Percentiles rank a stretch among this genome's conserved stretches.
Conservation (phyloP, 139 green algal genomes). For the Closterium sp. region DNA sequence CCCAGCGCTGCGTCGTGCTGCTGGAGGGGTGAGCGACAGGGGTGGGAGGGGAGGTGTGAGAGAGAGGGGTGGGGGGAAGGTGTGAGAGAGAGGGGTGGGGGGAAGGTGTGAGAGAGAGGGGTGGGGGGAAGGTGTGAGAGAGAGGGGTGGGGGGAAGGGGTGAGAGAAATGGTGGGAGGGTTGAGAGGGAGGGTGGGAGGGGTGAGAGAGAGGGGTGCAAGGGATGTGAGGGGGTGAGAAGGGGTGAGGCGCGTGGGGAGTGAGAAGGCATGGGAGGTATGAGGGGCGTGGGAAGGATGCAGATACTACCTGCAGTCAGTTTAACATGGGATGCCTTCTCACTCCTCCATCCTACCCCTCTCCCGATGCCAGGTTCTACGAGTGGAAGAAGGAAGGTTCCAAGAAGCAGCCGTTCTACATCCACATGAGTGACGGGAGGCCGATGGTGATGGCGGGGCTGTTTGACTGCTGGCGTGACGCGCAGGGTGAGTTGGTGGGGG, state of each 20-base stretch:
- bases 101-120: too few species aligned
- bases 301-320: neutral
- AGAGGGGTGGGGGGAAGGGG: too few species aligned
- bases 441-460: constrained; percentile 33
- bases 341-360: neutral
- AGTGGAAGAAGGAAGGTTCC: constrained; percentile 50
- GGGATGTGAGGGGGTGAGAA: neutral
- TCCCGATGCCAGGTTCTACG: constrained; percentile 31
- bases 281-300: neutral
- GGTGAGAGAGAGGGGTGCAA: neutral
- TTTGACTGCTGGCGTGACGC: constrained; percentile 33
- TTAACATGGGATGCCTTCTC: neutral
- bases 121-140: neutral
- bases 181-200: neutral
- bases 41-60: neutral
- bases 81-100: too few species aligned
- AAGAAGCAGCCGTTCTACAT: constrained; percentile 52
- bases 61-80: neutral
- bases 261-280: neutral
- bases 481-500: neutral
- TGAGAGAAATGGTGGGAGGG: too few species aligned
- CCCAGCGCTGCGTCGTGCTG: constrained; percentile 22
- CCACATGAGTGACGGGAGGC: constrained; percentile 28
- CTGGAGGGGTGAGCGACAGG: constrained; percentile 18
- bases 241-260: too few species aligned